Conservation (phyloP, 140 eudicot genomes). For the Flaveria floridana region DNA sequence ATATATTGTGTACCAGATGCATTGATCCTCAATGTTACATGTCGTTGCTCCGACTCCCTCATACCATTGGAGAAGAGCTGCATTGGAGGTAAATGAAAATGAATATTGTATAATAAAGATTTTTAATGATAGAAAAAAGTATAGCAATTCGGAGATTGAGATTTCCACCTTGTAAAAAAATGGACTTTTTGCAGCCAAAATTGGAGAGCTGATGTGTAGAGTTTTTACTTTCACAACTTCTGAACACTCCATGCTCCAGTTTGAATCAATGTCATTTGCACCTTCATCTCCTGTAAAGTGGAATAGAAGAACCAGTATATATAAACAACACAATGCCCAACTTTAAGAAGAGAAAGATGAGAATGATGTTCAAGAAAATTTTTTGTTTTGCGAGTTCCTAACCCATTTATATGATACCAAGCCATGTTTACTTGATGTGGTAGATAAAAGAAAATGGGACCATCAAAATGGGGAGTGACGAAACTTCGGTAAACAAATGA, state of each 20-base stretch:
- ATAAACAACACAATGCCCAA: not conserved
- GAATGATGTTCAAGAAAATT: not conserved
- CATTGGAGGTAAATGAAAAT: conserved; percentile 21
- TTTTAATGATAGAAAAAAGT: not conserved
- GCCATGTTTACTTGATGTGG: conserved; percentile 16
- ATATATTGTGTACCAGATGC: conserved; percentile 57
- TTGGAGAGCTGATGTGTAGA: conserved; percentile 87
- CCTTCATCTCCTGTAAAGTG: conserved; percentile 69
- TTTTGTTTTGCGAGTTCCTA: conserved; percentile 13
- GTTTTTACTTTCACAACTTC: conserved; percentile 56
- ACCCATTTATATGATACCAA: not conserved
- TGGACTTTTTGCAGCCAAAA: conserved; percentile 93
- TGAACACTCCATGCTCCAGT: conserved; percentile 78
- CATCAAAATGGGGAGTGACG: not conserved
- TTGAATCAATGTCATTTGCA: conserved; percentile 60
- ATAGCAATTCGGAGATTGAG: conserved; percentile 9
- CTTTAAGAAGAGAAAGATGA: conserved; percentile 15
- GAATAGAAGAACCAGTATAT: conserved; percentile 15
- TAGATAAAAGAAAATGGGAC: conserved; percentile 9
- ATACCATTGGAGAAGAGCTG: conserved; percentile 93
- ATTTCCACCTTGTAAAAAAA: conserved; percentile 72
- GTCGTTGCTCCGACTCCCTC: conserved; percentile 95
- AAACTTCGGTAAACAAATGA: not conserved
- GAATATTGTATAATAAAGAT: conserved; percentile 5
- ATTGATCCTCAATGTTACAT: conserved; percentile 73